Evolutionary conservation across 2,329 filamentous ascomycete genomes (phyloP).

Genomic region (Camptophora hylomeconis): DNA sequence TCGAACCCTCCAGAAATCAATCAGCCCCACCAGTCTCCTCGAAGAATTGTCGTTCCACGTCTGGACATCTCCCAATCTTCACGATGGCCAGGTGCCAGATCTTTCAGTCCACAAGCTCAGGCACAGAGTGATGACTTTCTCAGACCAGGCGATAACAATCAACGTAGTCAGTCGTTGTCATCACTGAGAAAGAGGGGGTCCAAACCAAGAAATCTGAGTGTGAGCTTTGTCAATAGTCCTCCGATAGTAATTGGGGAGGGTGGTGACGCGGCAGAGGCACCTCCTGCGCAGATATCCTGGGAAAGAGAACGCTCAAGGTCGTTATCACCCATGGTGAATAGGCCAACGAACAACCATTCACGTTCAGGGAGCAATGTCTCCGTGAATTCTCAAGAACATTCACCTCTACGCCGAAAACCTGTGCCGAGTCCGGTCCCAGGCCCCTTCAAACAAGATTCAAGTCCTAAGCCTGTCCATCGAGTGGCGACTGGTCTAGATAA

Average conservation of each 20-base stretch:
- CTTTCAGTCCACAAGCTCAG: slow-evolving; percentile 13
- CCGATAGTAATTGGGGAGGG: slow-evolving; percentile 83
- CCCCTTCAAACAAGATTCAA: no score
- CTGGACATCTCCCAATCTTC: slow-evolving; percentile 23
- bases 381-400: no score
- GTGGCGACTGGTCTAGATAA: no score
- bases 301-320: slow-evolving; percentile 15
- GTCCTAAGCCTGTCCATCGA: no score
- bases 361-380: no score
- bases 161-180: slow-evolving; percentile 16
- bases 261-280: slow-evolving; percentile 69
- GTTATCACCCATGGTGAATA: slow-evolving; percentile 10
- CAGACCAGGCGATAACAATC: slow-evolving; percentile 10
- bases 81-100: slow-evolving; percentile 22
- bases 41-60: slow-evolving; percentile 20
- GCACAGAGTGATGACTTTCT: no score
- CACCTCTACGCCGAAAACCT: no score
- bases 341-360: neutral
- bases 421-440: no score
- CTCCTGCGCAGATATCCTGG: slow-evolving; percentile 55
- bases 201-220: slow-evolving; percentile 54
- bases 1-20: slow-evolving; percentile 14
- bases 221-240: slow-evolving; percentile 58
- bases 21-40: slow-evolving; percentile 18
- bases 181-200: slow-evolving; percentile 22